These are phyloP conservation scores for Dioszegia aurantiaca DNA, from an alignment of 768 basidiomycete genomes.

Conservation along the genomic window DNA sequence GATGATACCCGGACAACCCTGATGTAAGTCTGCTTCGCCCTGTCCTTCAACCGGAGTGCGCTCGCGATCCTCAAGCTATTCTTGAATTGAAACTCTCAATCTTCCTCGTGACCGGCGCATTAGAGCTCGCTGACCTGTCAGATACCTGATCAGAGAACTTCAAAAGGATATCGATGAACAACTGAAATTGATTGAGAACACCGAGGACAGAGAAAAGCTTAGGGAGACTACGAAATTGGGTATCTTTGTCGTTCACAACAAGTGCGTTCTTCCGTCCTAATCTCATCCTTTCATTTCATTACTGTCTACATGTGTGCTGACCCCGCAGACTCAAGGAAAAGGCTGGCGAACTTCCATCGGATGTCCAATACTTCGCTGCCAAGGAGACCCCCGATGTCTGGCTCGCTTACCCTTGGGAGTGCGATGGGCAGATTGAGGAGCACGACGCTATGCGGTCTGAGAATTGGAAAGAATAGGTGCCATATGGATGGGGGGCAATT, in stretches of 20 bases:
- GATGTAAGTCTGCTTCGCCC: conserved; percentile 58
- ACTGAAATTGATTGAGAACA: conserved; percentile 63
- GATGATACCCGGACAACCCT: conserved; percentile 66
- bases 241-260: conserved; percentile 69
- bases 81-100: no score
- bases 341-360: conserved; percentile 67
- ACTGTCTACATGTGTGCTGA: background rate
- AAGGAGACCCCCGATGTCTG: conserved; percentile 59
- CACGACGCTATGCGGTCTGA: conserved; percentile 33
- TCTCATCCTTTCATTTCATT: background rate
- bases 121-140: conserved; percentile 53
- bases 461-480: conserved; percentile 22
- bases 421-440: conserved; percentile 43
- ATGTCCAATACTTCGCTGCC: conserved; percentile 73
- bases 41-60: conserved; percentile 4
- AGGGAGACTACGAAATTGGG: conserved; percentile 75
- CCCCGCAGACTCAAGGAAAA: conserved; percentile 75
- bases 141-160: conserved; percentile 87
- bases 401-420: conserved; percentile 55
- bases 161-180: conserved; percentile 69
- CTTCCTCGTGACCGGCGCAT: no score
- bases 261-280: conserved; percentile 35
- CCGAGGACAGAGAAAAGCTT: conserved; percentile 73
- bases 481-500: background rate
- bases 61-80: no score